Evolutionary conservation across 345 rosid species (phyloP).

Genomic region (Atalantia buxifolia): DNA sequence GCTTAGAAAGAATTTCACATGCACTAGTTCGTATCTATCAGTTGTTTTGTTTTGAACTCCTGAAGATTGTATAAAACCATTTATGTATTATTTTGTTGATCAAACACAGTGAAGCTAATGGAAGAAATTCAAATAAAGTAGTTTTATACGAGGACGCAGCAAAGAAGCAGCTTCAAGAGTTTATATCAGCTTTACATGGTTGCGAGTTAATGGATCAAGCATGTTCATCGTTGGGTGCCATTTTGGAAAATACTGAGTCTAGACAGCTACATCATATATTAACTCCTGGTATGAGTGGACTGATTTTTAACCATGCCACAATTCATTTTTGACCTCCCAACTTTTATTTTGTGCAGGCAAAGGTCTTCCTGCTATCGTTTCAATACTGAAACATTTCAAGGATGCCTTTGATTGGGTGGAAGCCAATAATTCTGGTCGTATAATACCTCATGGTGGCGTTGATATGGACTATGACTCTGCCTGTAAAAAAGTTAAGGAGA

Average conservation of each 20-base stretch:
- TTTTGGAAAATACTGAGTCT: constrained; percentile 67
- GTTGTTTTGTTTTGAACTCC: neutral
- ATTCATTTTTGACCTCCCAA: constrained; percentile 27
- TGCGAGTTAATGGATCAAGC: constrained; percentile 77
- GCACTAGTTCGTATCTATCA: neutral
- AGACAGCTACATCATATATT: constrained; percentile 59
- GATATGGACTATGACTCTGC: constrained; percentile 81
- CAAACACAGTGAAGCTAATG: constrained; percentile 73
- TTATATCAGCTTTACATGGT: constrained; percentile 78
- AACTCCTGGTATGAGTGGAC: constrained; percentile 57
- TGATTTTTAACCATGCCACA: constrained; percentile 1
- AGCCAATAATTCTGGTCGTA: constrained; percentile 81
- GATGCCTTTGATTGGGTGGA: constrained; percentile 95
- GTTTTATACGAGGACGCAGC: constrained; percentile 86
- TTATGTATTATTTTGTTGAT: constrained; percentile 2
- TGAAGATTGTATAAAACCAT: neutral
- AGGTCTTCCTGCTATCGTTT: constrained; percentile 55
- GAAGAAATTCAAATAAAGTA: constrained; percentile 87
- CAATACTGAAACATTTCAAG: constrained; percentile 71
- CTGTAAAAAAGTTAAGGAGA: constrained; percentile 48
- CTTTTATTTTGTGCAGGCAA: constrained; percentile 43
- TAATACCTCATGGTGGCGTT: constrained; percentile 83
- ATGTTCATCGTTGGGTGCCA: constrained; percentile 64
- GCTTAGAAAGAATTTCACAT: constrained; percentile 12
- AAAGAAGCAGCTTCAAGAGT: constrained; percentile 86